Evolutionary conservation across 164 flowering plant genomes (phyloP).

Genomic region (Cinnamomum chago): DNA sequence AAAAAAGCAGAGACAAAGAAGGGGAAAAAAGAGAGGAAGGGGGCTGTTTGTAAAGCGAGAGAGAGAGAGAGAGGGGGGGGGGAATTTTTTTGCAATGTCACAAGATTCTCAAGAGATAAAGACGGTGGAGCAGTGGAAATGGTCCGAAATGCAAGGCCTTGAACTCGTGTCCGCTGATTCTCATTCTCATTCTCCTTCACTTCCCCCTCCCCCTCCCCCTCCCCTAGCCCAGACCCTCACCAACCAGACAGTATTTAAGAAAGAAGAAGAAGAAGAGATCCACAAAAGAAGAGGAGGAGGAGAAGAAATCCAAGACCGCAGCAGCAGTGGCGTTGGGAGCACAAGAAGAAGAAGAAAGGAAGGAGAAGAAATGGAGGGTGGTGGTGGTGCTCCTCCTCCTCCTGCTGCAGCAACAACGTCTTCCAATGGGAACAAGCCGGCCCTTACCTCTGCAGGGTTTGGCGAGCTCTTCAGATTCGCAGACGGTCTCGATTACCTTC

Average conservation of each 20-base stretch:
- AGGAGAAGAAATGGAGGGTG: conserved; percentile 7
- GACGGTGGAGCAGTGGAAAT: conserved; percentile 79
- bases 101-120: conserved; percentile 69
- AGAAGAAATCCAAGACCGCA: not conserved
- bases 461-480: conserved; percentile 85
- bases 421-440: conserved; percentile 32
- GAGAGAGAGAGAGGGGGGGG: not conserved
- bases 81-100: conserved; percentile 48
- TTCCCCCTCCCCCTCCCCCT: not conserved
- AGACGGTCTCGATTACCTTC: conserved; percentile 70
- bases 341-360: not conserved
- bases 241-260: not conserved
- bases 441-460: conserved; percentile 43
- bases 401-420: not conserved
- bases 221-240: not conserved
- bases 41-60: not conserved
- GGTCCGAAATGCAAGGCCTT: conserved; percentile 85
- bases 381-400: not conserved
- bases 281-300: not conserved
- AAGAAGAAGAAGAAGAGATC: not conserved
- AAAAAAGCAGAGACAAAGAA: conserved; percentile 1
- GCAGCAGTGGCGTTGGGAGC: not conserved
- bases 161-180: conserved; percentile 35
- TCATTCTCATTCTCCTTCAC: not conserved
- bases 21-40: not conserved